Percentiles rank a stretch among this genome's conserved stretches.
Conservation (phyloP, 768 basidiomycete genomes). For the Tephrocybe sp. region DNA sequence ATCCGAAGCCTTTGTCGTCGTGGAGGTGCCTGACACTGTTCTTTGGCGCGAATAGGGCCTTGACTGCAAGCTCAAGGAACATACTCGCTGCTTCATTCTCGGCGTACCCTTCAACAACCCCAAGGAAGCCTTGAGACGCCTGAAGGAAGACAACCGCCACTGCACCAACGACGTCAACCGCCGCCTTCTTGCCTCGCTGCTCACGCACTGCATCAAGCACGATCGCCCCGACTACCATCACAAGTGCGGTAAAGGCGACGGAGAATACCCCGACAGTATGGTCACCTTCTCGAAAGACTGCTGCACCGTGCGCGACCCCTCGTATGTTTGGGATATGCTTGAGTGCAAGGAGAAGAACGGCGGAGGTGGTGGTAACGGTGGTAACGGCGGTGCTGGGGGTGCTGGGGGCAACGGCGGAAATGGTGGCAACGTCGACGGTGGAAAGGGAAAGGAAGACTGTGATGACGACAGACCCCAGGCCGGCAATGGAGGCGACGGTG, state of each 20-base stretch:
- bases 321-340: slow-evolving; percentile 12
- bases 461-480: slow-evolving; percentile 1
- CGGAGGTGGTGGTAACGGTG: slow-evolving; percentile 7
- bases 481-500: slow-evolving; percentile 10
- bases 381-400: slow-evolving; percentile 1
- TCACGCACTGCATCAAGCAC: slow-evolving; percentile 14
- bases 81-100: slow-evolving; percentile 16
- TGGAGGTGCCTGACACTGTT: too few species aligned
- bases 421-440: slow-evolving; percentile 8
- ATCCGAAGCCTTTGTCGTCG: too few species aligned
- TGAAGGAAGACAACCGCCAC: slow-evolving; percentile 13
- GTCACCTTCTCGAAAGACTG: slow-evolving; percentile 16
- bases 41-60: slow-evolving; percentile 12
- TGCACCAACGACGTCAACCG: slow-evolving; percentile 17
- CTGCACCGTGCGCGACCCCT: slow-evolving; percentile 14
- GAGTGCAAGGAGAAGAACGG: slow-evolving; percentile 15
- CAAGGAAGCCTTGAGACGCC: slow-evolving; percentile 10
- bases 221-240: slow-evolving; percentile 11
- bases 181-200: slow-evolving; percentile 10
- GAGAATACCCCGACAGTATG: slow-evolving; percentile 15
- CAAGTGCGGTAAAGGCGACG: slow-evolving; percentile 10
- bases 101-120: slow-evolving; percentile 19
- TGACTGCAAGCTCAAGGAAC: slow-evolving; percentile 8
- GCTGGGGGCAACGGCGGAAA: slow-evolving; percentile 11
- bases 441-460: slow-evolving; percentile 1